These are phyloP conservation scores for Globisporangium uncinulatum DNA, from an alignment of 352 stramenopile species.

Conservation along the genomic window DNA sequence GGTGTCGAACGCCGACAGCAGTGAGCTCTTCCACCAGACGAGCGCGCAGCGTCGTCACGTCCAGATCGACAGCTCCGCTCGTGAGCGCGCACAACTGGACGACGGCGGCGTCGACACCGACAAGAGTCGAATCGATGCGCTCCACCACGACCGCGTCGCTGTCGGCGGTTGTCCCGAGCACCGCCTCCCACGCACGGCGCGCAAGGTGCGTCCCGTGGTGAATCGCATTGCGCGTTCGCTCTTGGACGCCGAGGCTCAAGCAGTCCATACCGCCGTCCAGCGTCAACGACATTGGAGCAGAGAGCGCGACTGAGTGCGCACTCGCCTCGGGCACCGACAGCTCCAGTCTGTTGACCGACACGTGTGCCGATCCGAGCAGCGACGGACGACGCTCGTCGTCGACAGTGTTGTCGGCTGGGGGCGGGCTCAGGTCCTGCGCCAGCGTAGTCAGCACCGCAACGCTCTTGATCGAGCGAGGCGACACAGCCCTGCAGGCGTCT, in stretches of 20 bases:
- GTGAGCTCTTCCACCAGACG: not conserved
- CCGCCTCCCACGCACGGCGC: not conserved
- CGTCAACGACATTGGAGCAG: constrained; percentile 10
- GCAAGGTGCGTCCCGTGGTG: constrained; percentile 1
- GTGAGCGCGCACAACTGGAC: constrained; percentile 24
- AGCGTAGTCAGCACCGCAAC: constrained; percentile 24
- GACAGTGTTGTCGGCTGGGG: not conserved
- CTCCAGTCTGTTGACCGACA: constrained; percentile 13
- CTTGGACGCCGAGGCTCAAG: constrained; percentile 10
- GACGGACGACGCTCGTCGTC: not conserved
- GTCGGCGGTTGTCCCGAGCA: constrained; percentile 2
- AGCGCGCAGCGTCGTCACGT: not conserved
- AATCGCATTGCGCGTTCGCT: constrained; percentile 10
- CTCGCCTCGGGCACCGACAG: constrained; percentile 10
- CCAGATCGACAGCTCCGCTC: constrained; percentile 5
- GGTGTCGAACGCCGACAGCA: constrained; percentile 1
- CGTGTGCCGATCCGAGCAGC: not conserved
- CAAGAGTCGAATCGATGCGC: constrained; percentile 33
- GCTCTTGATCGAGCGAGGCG: constrained; percentile 9
- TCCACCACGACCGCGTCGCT: constrained; percentile 4
- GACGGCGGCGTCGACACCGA: constrained; percentile 17
- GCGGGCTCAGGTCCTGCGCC: constrained; percentile 7
- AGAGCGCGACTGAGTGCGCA: constrained; percentile 1
- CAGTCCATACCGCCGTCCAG: constrained; percentile 11
- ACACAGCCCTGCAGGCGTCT: not conserved